Percentiles rank a stretch among this genome's conserved stretches.
phyloP scores from a whole-genome alignment of 345 rosid genomes.

The Populus simonii region DNA sequence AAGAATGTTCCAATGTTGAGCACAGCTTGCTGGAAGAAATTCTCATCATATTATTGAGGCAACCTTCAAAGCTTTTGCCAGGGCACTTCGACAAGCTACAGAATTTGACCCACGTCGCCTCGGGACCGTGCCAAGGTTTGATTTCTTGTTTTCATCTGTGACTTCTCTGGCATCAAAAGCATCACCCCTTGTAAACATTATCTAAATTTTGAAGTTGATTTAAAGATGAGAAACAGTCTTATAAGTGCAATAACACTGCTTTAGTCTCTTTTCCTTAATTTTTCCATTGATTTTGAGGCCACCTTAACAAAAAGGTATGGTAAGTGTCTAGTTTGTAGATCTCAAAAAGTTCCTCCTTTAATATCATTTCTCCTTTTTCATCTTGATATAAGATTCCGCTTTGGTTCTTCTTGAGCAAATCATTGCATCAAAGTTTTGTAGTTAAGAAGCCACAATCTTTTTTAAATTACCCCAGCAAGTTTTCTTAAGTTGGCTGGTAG shows the following conservation, averaged over 20 bases:
- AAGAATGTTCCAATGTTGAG: constrained; percentile 1
- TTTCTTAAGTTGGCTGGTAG: not conserved
- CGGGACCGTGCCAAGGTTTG: constrained; percentile 84
- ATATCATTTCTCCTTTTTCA: not conserved
- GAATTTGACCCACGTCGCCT: constrained; percentile 72
- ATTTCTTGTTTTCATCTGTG: not conserved
- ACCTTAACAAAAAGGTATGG: not conserved
- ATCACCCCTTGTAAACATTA: not conserved
- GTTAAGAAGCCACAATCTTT: not conserved
- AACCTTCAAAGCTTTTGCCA: constrained; percentile 93
- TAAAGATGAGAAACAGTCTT: not conserved
- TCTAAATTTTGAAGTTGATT: not conserved
- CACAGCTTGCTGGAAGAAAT: constrained; percentile 84
- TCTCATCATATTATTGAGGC: constrained; percentile 97
- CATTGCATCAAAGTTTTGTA: not conserved
- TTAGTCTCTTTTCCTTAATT: not conserved
- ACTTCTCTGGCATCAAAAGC: not conserved
- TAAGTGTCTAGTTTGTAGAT: not conserved
- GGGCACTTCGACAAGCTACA: constrained; percentile 90
- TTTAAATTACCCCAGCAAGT: not conserved
- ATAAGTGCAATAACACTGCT: not conserved
- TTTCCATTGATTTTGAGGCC: not conserved
- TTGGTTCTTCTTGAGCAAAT: not conserved
- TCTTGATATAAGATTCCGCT: not conserved
- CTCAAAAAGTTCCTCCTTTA: not conserved